Evolutionary conservation across 768 basidiomycete species (phyloP).

Genomic region (Hericium rajendrae): DNA sequence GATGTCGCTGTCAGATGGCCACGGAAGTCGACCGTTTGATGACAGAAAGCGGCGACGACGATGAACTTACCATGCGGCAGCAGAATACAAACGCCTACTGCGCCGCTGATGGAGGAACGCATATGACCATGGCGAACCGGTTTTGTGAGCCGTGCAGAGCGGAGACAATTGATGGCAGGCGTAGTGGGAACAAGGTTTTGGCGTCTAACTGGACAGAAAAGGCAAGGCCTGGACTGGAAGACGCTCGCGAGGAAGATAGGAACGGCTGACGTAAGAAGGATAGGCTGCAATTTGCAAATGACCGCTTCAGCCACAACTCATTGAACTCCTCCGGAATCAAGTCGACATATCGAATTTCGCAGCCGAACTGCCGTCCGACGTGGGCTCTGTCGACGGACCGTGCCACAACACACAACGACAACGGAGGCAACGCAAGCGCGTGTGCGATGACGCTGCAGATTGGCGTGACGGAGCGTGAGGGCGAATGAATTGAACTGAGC

Average conservation of each 20-base stretch:
- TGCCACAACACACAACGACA: too few species aligned
- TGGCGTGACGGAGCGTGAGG: too few species aligned
- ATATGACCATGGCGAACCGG: background rate
- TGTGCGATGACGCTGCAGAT: too few species aligned
- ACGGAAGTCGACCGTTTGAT: too few species aligned
- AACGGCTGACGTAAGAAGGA: background rate
- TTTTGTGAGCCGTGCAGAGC: background rate
- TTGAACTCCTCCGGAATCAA: background rate
- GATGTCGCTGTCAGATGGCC: too few species aligned
- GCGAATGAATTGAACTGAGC: background rate
- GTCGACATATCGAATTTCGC: background rate
- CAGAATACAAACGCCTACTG: background rate
- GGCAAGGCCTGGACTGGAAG: background rate
- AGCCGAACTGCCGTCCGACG: background rate
- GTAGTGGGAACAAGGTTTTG: slow-evolving; percentile 1
- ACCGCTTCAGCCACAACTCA: background rate
- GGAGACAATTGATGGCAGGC: background rate
- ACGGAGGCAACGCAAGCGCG: too few species aligned
- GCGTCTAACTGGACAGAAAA: background rate
- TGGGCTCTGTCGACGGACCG: too few species aligned
- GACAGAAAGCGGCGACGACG: too few species aligned
- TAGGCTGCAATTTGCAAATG: background rate
- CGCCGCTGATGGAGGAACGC: background rate
- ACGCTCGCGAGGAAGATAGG: background rate
- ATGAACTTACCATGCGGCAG: background rate